Conservation (phyloP, 495 filamentous ascomycete species). For the Hypoxylon trugodes region DNA sequence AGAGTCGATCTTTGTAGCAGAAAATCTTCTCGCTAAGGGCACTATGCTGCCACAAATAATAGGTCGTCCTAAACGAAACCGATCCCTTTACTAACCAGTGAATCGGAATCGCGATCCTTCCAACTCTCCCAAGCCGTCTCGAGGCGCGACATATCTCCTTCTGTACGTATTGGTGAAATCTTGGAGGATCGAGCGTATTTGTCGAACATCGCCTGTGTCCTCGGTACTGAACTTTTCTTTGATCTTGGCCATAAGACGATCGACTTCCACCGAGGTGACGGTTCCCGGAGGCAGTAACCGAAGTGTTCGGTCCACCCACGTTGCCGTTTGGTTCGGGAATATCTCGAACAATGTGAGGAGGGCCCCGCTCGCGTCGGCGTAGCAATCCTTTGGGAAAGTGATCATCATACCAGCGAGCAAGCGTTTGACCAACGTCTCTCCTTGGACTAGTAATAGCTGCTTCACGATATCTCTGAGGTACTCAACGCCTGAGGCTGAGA, state of each 20-base stretch:
- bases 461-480: conserved; percentile 77
- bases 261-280: conserved; percentile 68
- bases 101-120: conserved; percentile 89
- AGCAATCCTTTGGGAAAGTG: conserved; percentile 92
- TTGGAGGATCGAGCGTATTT: conserved; percentile 86
- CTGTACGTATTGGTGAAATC: conserved; percentile 97
- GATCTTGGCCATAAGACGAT: conserved; percentile 71
- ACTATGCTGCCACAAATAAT: too few species aligned
- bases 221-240: conserved; percentile 70
- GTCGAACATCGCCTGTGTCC: conserved; percentile 69
- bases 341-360: conserved; percentile 88
- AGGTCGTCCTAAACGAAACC: neutral
- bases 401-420: conserved; percentile 98
- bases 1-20: too few species aligned
- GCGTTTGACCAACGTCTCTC: conserved; percentile 81
- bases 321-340: conserved; percentile 75
- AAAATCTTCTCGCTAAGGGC: too few species aligned
- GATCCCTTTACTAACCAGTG: conserved; percentile 56
- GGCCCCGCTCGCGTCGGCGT: conserved; percentile 92
- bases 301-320: conserved; percentile 84
- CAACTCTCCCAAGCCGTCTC: conserved; percentile 85
- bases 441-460: conserved; percentile 72
- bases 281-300: conserved; percentile 83
- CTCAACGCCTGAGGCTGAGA: conserved; percentile 55
- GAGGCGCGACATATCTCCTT: conserved; percentile 90